Evolutionary conservation across 164 flowering plant species (phyloP).

Genomic region (Chimonanthus salicifolius): DNA sequence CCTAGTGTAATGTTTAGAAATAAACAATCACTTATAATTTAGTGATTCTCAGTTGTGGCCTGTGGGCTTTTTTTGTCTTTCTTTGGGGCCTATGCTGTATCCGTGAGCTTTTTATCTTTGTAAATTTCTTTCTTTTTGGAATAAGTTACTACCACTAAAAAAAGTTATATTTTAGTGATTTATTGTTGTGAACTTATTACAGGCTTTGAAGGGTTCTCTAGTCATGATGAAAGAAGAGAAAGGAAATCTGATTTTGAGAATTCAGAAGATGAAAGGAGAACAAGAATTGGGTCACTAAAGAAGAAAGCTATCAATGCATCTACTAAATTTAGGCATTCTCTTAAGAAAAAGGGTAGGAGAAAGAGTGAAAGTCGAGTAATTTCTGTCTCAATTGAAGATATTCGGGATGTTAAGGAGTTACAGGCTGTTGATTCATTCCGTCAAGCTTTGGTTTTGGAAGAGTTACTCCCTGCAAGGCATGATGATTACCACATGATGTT

Average conservation of each 20-base stretch:
- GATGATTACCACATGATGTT: constrained; percentile 94
- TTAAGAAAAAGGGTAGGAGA: constrained; percentile 68
- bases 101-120: not conserved
- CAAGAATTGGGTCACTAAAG: constrained; percentile 67
- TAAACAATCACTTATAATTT: too few species aligned
- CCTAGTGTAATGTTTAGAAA: too few species aligned
- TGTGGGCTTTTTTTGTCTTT: not conserved
- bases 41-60: too few species aligned
- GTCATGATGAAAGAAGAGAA: constrained; percentile 67
- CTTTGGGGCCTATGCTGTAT: not conserved
- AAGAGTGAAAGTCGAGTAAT: constrained; percentile 65
- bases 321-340: constrained; percentile 71
- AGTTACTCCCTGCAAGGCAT: constrained; percentile 57
- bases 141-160: not conserved
- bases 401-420: constrained; percentile 76
- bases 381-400: constrained; percentile 82
- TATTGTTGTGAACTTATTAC: not conserved
- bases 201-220: constrained; percentile 56
- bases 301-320: constrained; percentile 88
- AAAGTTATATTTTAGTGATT: not conserved
- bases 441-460: constrained; percentile 68
- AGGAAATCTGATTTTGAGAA: constrained; percentile 83
- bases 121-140: not conserved
- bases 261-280: constrained; percentile 89
- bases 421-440: constrained; percentile 84